Percentiles rank a stretch among this genome's conserved stretches.
Evolutionary conservation across 2,329 filamentous ascomycete genomes (phyloP).

Genomic region (Anthostomella pinea): DNA sequence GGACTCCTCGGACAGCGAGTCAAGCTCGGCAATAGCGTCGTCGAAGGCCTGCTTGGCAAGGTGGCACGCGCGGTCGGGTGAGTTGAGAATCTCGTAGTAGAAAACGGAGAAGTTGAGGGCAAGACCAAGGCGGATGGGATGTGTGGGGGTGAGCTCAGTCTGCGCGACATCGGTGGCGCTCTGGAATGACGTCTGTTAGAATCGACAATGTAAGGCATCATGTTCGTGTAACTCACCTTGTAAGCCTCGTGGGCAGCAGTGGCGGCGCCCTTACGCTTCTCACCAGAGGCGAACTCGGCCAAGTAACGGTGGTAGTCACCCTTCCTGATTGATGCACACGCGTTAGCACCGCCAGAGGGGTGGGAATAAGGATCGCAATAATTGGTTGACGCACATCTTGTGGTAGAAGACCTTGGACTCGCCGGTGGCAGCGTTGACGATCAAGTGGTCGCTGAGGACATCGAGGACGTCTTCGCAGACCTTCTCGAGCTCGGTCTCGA

Average conservation of each 20-base stretch:
- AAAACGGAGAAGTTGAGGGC: slow-evolving; percentile 99
- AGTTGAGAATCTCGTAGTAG: slow-evolving; percentile 99
- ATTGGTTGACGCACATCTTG: slow-evolving; percentile 78
- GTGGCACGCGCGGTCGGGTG: slow-evolving; percentile 94
- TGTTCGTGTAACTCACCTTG: slow-evolving; percentile 64
- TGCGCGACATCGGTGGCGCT: slow-evolving; percentile 97
- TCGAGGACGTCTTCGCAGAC: slow-evolving; percentile 98
- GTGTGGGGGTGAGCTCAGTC: slow-evolving; percentile 93
- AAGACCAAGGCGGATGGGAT: slow-evolving; percentile 96
- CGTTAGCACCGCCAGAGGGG: slow-evolving; percentile 11
- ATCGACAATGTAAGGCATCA: slow-evolving; percentile 1
- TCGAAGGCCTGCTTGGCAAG: slow-evolving; percentile 99
- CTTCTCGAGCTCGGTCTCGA: slow-evolving; percentile 94
- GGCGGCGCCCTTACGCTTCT: slow-evolving; percentile 87
- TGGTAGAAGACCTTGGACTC: slow-evolving; percentile 99
- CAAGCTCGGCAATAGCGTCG: slow-evolving; percentile 96
- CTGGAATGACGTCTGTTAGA: slow-evolving; percentile 45
- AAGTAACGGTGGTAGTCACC: slow-evolving; percentile 96
- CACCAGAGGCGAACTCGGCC: slow-evolving; percentile 87
- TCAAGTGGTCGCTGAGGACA: slow-evolving; percentile 88
- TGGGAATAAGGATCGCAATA: slow-evolving; percentile 2
- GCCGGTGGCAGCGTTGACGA: slow-evolving; percentile 92
- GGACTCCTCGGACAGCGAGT: slow-evolving; percentile 95
- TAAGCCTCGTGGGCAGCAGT: slow-evolving; percentile 91
- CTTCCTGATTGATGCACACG: slow-evolving; percentile 61